These are phyloP conservation scores for Agrocybe praecox DNA, from an alignment of 768 basidiomycete species.

Conservation along the genomic window DNA sequence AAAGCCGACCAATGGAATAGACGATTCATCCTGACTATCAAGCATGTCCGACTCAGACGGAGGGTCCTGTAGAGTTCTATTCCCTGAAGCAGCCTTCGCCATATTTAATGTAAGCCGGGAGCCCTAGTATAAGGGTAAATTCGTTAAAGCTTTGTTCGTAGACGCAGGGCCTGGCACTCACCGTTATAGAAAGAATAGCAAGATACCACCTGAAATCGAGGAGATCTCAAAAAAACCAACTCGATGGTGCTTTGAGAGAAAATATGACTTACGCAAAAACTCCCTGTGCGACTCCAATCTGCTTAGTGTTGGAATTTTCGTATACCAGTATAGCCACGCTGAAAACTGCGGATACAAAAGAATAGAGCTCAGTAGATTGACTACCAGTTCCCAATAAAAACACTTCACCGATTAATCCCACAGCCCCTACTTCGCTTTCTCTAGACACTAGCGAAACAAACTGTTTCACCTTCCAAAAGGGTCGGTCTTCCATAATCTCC, in stretches of 20 bases:
- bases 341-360: neutral
- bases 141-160: too few species aligned
- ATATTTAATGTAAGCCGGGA: neutral
- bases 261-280: neutral
- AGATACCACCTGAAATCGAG: neutral
- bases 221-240: neutral
- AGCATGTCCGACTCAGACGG: neutral
- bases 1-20: neutral
- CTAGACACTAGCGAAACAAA: too few species aligned
- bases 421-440: too few species aligned
- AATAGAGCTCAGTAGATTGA: neutral
- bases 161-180: neutral
- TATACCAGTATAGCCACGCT: neutral
- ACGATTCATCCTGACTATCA: neutral
- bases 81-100: neutral
- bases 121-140: neutral
- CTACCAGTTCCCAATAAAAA: neutral
- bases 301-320: neutral
- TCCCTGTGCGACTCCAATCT: neutral
- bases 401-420: too few species aligned
- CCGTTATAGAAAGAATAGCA: neutral
- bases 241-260: neutral
- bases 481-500: too few species aligned
- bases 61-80: neutral
- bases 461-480: too few species aligned